phyloP scores from a whole-genome alignment of 768 basidiomycete species.

The Pleurotus salmoneostramineus region DNA sequence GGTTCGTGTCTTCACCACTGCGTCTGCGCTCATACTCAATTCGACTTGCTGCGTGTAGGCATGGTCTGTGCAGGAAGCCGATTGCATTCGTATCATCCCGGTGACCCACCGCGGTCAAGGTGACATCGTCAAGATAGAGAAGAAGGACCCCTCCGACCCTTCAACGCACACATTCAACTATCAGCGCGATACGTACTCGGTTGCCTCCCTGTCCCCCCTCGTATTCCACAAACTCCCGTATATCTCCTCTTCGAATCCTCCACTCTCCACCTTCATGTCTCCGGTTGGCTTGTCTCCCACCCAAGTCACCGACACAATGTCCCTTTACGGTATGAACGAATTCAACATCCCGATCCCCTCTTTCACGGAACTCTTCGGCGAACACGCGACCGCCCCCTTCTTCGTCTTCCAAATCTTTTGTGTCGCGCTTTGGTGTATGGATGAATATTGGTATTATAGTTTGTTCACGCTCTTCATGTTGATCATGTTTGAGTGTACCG shows the following conservation, averaged over 20 bases:
- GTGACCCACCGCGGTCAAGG: conserved; percentile 81
- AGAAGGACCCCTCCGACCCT: conserved; percentile 53
- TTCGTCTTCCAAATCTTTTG: conserved; percentile 99
- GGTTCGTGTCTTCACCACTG: conserved; percentile 31
- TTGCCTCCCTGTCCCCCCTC: conserved; percentile 49
- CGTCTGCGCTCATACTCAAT: not conserved
- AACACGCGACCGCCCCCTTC: conserved; percentile 98
- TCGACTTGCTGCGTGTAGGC: conserved; percentile 37
- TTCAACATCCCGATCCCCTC: conserved; percentile 97
- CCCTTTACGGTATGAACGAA: conserved; percentile 87
- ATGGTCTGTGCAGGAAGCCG: conserved; percentile 61
- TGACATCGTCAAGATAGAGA: conserved; percentile 77
- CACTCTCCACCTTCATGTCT: conserved; percentile 59
- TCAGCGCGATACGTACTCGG: conserved; percentile 89
- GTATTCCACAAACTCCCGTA: conserved; percentile 84
- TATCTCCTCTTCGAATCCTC: conserved; percentile 71
- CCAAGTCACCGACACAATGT: conserved; percentile 30
- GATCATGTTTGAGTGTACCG: conserved; percentile 96
- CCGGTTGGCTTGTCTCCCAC: conserved; percentile 46
- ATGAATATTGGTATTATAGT: conserved; percentile 99
- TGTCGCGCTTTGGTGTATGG: conserved; percentile 94
- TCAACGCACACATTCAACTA: conserved; percentile 85
- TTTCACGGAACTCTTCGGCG: conserved; percentile 86
- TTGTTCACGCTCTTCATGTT: conserved; percentile 99
- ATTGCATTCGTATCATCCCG: conserved; percentile 80